Evolutionary conservation across 1,284 basidiomycete genomes (phyloP).

Genomic region (Ustilago sp.): DNA sequence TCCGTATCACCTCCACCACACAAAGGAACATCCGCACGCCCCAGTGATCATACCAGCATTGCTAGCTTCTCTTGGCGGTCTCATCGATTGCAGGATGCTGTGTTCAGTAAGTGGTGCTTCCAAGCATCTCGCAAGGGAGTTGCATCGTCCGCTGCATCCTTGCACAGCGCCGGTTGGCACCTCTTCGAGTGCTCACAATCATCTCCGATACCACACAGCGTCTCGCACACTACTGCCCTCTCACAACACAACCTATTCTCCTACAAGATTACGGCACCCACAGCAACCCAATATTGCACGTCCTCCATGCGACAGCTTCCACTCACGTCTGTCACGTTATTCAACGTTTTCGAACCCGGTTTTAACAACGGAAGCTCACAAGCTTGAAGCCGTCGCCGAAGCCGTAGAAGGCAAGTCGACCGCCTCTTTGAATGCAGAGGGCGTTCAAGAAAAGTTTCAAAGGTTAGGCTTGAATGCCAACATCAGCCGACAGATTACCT

Average conservation of each 20-base stretch:
- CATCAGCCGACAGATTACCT: slow-evolving; percentile 49
- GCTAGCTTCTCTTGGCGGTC: background rate
- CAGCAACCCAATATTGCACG: background rate
- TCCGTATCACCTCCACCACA: background rate
- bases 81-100: slow-evolving; percentile 16
- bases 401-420: background rate
- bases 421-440: slow-evolving; percentile 3
- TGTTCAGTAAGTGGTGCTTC: slow-evolving; percentile 21
- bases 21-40: background rate
- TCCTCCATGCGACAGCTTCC: background rate
- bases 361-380: background rate
- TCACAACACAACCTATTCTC: background rate
- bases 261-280: background rate
- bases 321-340: background rate
- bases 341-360: background rate
- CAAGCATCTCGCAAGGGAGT: slow-evolving; percentile 15
- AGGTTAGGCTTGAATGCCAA: slow-evolving; percentile 53
- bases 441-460: slow-evolving; percentile 33
- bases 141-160: slow-evolving; percentile 3
- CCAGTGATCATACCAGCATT: background rate
- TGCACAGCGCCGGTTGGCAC: background rate
- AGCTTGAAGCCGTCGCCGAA: background rate
- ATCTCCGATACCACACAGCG: background rate
- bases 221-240: background rate
- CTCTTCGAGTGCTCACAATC: background rate